phyloP scores from a whole-genome alignment of 208 protist genomes.

The Crithidia fasciculata region DNA sequence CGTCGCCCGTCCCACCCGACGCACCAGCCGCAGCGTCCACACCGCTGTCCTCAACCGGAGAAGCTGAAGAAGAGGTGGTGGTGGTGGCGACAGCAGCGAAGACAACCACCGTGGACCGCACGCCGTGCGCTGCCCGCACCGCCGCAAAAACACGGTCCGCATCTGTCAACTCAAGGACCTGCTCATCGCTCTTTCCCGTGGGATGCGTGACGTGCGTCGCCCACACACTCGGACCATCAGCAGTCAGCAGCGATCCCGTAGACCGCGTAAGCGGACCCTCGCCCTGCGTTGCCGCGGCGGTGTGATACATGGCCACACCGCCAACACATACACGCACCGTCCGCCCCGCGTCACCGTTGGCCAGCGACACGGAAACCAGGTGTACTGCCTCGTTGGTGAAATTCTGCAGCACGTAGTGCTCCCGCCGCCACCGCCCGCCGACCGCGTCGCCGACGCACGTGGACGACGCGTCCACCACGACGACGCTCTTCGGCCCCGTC shows the following conservation, averaged over 20 bases:
- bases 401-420: slow-evolving; percentile 24
- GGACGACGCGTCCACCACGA: no score
- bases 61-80: neutral
- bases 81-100: slow-evolving; percentile 23
- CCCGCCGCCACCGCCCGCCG: slow-evolving; percentile 11
- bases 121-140: slow-evolving; percentile 10
- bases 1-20: no score
- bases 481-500: no score
- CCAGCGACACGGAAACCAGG: slow-evolving; percentile 25
- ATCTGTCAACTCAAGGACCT: slow-evolving; percentile 29
- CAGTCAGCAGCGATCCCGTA: neutral
- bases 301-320: slow-evolving; percentile 33
- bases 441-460: neutral
- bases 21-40: neutral
- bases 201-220: slow-evolving; percentile 6
- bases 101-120: slow-evolving; percentile 20
- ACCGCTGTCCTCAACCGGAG: neutral
- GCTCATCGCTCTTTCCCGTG: slow-evolving; percentile 21
- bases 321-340: slow-evolving; percentile 46
- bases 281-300: no score
- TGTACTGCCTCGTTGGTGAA: slow-evolving; percentile 21
- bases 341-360: slow-evolving; percentile 22
- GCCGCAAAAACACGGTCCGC: slow-evolving; percentile 16
- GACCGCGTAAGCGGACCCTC: no score
- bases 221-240: slow-evolving; percentile 12